Percentiles rank a stretch among this genome's conserved stretches.
phyloP scores from a whole-genome alignment of 768 basidiomycete species.

The Chalciporus piperatus region DNA sequence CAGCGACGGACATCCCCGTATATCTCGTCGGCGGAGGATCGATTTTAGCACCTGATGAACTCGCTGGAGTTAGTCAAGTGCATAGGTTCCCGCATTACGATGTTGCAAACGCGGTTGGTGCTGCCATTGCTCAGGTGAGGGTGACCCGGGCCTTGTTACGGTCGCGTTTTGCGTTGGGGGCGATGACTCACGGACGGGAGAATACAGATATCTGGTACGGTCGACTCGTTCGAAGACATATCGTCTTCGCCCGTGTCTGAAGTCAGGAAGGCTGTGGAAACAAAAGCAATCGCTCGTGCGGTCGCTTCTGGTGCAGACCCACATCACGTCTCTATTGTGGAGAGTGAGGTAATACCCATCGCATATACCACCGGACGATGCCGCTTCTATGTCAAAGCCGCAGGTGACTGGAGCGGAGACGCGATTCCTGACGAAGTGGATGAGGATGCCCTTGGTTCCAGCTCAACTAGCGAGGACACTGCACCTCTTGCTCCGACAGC shows the following conservation, averaged over 20 bases:
- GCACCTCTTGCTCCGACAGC: neutral
- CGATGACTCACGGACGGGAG: slow-evolving; percentile 4
- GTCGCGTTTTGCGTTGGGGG: neutral
- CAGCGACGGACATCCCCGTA: slow-evolving; percentile 51
- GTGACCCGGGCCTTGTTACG: neutral
- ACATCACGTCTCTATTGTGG: slow-evolving; percentile 47
- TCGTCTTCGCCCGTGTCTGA: slow-evolving; percentile 32
- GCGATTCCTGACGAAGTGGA: slow-evolving; percentile 23
- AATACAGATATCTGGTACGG: slow-evolving; percentile 39
- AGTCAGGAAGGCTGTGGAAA: slow-evolving; percentile 34
- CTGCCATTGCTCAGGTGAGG: slow-evolving; percentile 41
- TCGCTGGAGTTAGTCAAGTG: slow-evolving; percentile 52
- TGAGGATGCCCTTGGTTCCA: slow-evolving; percentile 2
- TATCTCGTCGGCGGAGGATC: slow-evolving; percentile 67
- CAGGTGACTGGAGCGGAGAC: slow-evolving; percentile 45
- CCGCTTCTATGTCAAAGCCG: slow-evolving; percentile 56
- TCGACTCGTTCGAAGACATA: slow-evolving; percentile 45
- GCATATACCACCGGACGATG: slow-evolving; percentile 33
- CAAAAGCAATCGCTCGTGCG: slow-evolving; percentile 42
- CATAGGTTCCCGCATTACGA: slow-evolving; percentile 49
- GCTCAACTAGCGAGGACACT: slow-evolving; percentile 4
- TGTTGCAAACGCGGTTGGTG: slow-evolving; percentile 64
- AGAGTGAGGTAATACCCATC: slow-evolving; percentile 51
- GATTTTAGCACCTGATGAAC: slow-evolving; percentile 49
- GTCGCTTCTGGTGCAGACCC: slow-evolving; percentile 45